These are phyloP conservation scores for Pythium scleroteichum DNA, from an alignment of 352 stramenopile species.

Conservation along the genomic window DNA sequence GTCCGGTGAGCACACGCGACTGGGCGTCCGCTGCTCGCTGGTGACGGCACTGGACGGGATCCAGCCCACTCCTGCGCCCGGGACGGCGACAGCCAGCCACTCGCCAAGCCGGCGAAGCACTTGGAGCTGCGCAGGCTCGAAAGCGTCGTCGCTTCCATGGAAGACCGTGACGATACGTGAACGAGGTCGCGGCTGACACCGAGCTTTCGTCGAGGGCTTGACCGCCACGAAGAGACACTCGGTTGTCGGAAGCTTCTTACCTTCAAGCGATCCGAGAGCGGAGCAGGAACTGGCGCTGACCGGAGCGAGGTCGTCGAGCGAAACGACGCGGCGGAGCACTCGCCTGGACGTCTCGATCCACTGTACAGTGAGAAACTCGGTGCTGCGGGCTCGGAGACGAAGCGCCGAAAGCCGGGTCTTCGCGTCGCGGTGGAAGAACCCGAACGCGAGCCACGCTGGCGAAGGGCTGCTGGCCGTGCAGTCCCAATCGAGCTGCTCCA, in stretches of 20 bases:
- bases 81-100: slow-evolving; percentile 1
- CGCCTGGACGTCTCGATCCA: neutral
- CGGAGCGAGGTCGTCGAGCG: neutral
- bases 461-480: neutral
- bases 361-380: neutral
- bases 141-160: neutral
- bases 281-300: no score
- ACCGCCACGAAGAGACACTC: neutral
- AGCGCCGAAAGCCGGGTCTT: neutral
- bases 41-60: neutral
- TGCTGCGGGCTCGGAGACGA: neutral
- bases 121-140: neutral
- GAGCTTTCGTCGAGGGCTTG: neutral
- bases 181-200: neutral
- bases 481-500: neutral
- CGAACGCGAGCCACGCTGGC: slow-evolving; percentile 3
- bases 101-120: neutral
- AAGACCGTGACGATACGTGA: neutral
- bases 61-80: neutral
- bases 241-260: neutral
- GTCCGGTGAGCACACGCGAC: no score
- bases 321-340: neutral
- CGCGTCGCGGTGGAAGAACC: slow-evolving; percentile 1
- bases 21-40: neutral
- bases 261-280: no score